phyloP scores from a whole-genome alignment of 2,329 filamentous ascomycete species.

The Dryadomyces quercivorus region DNA sequence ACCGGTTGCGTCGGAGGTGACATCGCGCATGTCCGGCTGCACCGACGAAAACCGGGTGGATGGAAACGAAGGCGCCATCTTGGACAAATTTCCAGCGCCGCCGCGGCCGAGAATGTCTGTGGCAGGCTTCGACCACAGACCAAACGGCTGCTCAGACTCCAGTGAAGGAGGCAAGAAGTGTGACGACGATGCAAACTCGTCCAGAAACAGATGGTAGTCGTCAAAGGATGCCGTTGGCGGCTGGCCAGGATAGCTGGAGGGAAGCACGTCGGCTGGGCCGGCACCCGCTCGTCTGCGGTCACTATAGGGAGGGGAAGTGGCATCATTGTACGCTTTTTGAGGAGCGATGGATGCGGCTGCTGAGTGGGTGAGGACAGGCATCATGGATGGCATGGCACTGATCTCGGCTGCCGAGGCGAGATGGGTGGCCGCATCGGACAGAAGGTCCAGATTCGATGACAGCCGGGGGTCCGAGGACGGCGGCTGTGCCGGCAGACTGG shows the following conservation, averaged over 20 bases:
- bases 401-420: conserved; percentile 41
- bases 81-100: conserved; percentile 22
- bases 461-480: conserved; percentile 35
- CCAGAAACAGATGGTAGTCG: conserved; percentile 47
- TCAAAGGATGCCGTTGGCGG: conserved; percentile 31
- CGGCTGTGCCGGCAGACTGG: conserved; percentile 10
- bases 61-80: conserved; percentile 35
- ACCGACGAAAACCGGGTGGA: conserved; percentile 42
- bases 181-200: conserved; percentile 41
- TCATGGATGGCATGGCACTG: conserved; percentile 37
- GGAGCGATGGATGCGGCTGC: conserved; percentile 26
- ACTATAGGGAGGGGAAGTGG: conserved; percentile 27
- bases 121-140: conserved; percentile 35
- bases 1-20: conserved; percentile 19
- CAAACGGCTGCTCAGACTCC: conserved; percentile 39
- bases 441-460: conserved; percentile 39
- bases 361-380: conserved; percentile 30
- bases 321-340: conserved; percentile 37
- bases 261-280: conserved; percentile 27
- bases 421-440: conserved; percentile 45
- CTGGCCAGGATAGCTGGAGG: conserved; percentile 27
- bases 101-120: conserved; percentile 25
- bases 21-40: conserved; percentile 38
- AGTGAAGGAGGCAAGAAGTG: conserved; percentile 44
- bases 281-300: conserved; percentile 31